A percentile compares a stretch with the other conserved stretches of the same genome.
Evolutionary conservation across 2,329 filamentous ascomycete genomes (phyloP).

Genomic region (Stachybotrys elegans): DNA sequence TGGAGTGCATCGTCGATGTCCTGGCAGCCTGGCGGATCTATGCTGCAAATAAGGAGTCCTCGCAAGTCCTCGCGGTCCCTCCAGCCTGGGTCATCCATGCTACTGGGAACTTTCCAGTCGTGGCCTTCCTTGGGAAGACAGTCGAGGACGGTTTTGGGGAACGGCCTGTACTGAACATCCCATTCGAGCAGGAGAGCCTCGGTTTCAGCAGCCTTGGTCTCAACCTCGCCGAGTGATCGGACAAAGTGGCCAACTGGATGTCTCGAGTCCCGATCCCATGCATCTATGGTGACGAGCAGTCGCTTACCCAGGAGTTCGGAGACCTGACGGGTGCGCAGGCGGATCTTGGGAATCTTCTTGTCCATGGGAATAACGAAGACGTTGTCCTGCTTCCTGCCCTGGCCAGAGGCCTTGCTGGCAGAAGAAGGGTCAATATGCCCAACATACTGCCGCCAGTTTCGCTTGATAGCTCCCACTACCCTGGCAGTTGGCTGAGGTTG

Average conservation of each 20-base stretch:
- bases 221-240: slow-evolving; percentile 84
- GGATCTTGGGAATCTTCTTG: slow-evolving; percentile 94
- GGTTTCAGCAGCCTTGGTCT: slow-evolving; percentile 96
- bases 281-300: slow-evolving; percentile 87
- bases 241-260: slow-evolving; percentile 94
- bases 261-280: slow-evolving; percentile 89
- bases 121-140: slow-evolving; percentile 89
- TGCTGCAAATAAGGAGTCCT: slow-evolving; percentile 88
- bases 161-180: slow-evolving; percentile 96
- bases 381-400: slow-evolving; percentile 80
- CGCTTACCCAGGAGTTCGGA: slow-evolving; percentile 86
- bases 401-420: slow-evolving; percentile 65
- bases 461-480: slow-evolving; percentile 87
- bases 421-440: slow-evolving; percentile 90
- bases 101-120: slow-evolving; percentile 85
- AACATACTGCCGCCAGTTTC: slow-evolving; percentile 97
- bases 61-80: slow-evolving; percentile 77
- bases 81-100: slow-evolving; percentile 79
- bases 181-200: slow-evolving; percentile 91
- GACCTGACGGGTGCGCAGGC: slow-evolving; percentile 85
- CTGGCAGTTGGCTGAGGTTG: slow-evolving; percentile 84
- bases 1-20: slow-evolving; percentile 98
- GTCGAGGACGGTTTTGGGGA: slow-evolving; percentile 91
- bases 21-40: slow-evolving; percentile 92
- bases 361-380: slow-evolving; percentile 98